A percentile compares a stretch with the other conserved stretches of the same genome.
These are phyloP conservation scores for Aeminium ludgeri DNA, from an alignment of 495 filamentous ascomycete genomes.

Conservation along the genomic window DNA sequence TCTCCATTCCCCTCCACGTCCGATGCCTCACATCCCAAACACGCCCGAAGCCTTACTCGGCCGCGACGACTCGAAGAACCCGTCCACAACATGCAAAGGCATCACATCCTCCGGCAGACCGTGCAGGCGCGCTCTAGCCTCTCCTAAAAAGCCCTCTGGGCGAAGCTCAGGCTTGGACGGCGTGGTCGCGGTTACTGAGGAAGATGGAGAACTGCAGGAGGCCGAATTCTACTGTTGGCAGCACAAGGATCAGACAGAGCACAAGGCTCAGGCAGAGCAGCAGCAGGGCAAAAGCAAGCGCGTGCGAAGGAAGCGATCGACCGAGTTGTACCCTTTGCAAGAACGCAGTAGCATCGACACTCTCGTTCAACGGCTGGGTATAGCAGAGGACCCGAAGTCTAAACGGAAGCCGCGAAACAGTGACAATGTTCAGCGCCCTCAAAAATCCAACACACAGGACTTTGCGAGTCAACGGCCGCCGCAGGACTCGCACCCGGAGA, in stretches of 20 bases:
- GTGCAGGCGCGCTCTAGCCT: slow-evolving; percentile 53
- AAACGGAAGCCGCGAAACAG: slow-evolving; percentile 1
- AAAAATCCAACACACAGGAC: slow-evolving; percentile 7
- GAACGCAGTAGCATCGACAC: slow-evolving; percentile 67
- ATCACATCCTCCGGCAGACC: slow-evolving; percentile 60
- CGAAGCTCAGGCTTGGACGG: slow-evolving; percentile 15
- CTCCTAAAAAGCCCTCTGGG: slow-evolving; percentile 19
- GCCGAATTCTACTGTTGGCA: slow-evolving; percentile 70
- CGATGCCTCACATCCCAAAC: slow-evolving; percentile 33
- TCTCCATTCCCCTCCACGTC: no score
- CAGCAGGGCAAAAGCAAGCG: neutral
- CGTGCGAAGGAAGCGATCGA: slow-evolving; percentile 7
- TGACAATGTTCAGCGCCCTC: slow-evolving; percentile 8
- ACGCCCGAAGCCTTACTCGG: slow-evolving; percentile 69
- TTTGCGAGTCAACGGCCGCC: slow-evolving; percentile 3
- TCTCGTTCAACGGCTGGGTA: slow-evolving; percentile 57
- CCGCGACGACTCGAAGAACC: slow-evolving; percentile 69
- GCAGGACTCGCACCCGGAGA: slow-evolving; percentile 12
- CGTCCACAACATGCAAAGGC: slow-evolving; percentile 71
- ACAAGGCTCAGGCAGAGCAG: neutral
- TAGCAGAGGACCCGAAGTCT: slow-evolving; percentile 27
- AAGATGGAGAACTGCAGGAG: slow-evolving; percentile 27
- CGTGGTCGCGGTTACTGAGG: slow-evolving; percentile 23
- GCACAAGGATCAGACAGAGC: slow-evolving; percentile 69
- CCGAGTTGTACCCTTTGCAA: slow-evolving; percentile 28